Conservation (phyloP, 176 grass and related monocot species). For the Oryza glaberrima region DNA sequence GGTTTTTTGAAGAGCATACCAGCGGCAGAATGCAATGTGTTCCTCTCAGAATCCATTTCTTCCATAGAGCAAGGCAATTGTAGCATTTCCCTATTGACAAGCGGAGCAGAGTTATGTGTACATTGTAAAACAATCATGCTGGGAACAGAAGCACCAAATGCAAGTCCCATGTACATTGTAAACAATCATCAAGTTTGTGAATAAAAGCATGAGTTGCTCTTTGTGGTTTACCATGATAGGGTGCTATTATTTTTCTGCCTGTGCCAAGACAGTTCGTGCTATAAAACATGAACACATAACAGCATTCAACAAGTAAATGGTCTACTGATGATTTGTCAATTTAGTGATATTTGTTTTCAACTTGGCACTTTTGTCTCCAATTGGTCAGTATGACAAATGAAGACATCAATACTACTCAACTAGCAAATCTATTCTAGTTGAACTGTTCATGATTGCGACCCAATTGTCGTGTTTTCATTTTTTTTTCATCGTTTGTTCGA, state of each 20-base stretch:
- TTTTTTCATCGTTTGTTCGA: no score
- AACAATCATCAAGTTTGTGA: not conserved
- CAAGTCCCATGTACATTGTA: constrained; percentile 31
- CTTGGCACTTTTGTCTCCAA: no score
- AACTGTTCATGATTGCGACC: no score
- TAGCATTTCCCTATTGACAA: not conserved
- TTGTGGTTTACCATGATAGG: constrained; percentile 12
- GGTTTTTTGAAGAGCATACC: constrained; percentile 64
- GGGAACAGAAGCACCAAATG: not conserved
- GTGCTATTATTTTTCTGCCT: not conserved
- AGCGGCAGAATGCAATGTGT: constrained; percentile 60
- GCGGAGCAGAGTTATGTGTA: constrained; percentile 30
- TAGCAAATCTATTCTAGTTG: no score
- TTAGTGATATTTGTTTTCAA: not conserved
- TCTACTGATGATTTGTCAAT: not conserved
- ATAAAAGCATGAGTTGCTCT: not conserved
- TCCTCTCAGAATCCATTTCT: constrained; percentile 86
- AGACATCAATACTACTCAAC: no score
- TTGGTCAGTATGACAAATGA: no score
- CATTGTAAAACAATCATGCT: constrained; percentile 26
- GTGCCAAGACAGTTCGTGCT: not conserved
- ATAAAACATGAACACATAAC: not conserved
- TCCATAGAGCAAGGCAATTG: constrained; percentile 32
- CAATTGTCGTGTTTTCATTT: no score
- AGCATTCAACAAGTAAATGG: not conserved